A percentile compares a stretch with the other conserved stretches of the same genome.
phyloP scores from a whole-genome alignment of 345 rosid species.

The Gossypium arboreum region DNA sequence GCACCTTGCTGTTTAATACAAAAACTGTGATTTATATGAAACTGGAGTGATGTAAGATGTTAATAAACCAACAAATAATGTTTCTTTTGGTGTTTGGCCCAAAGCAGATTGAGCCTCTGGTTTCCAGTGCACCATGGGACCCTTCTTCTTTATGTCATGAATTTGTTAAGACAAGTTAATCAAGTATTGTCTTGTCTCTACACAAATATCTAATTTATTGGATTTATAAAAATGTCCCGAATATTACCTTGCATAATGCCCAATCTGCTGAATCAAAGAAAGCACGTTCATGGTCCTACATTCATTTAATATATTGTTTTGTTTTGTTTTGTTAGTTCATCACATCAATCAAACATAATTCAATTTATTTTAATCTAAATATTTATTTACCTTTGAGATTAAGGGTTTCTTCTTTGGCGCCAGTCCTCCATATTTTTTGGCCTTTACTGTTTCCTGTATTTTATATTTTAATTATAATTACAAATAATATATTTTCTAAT shows the following conservation, averaged over 20 bases:
- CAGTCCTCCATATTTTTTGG: slow-evolving; percentile 66
- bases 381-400: slow-evolving; percentile 46
- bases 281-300: slow-evolving; percentile 70
- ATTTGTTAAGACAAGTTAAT: not conserved
- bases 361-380: not conserved
- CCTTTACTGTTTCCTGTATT: slow-evolving; percentile 23
- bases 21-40: too few relatives aligned
- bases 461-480: too few relatives aligned
- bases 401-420: slow-evolving; percentile 86
- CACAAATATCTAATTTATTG: too few relatives aligned
- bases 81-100: not conserved
- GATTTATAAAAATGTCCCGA: not conserved
- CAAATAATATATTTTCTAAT: too few relatives aligned
- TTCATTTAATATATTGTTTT: not conserved
- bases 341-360: not conserved
- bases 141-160: not conserved
- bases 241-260: slow-evolving; percentile 69
- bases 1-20: slow-evolving; percentile 62
- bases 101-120: not conserved
- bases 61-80: too few relatives aligned
- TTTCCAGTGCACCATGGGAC: not conserved
- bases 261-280: slow-evolving; percentile 96
- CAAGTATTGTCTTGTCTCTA: not conserved
- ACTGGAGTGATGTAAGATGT: too few relatives aligned
- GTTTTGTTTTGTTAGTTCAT: not conserved